Percentiles rank a stretch among this genome's conserved stretches.
These are phyloP conservation scores for Canavalia gladiata DNA, from an alignment of 306 rosid species.

Conservation along the genomic window DNA sequence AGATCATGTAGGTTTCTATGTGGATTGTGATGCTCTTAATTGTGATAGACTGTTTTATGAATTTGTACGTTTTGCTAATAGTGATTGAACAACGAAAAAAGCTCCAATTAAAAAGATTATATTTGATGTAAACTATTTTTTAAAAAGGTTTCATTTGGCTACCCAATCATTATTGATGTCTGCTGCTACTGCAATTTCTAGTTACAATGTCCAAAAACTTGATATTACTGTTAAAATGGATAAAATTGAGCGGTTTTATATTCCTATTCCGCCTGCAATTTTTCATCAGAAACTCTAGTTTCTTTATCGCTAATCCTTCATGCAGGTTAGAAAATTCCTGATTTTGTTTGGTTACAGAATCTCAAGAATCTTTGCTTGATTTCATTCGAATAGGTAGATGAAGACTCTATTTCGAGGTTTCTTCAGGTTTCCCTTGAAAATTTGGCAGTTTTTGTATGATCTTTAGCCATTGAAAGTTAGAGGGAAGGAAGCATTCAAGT, in stretches of 20 bases:
- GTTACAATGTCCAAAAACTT: not conserved
- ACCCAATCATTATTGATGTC: not conserved
- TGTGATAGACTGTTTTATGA: not conserved
- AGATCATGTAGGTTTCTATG: too few species aligned
- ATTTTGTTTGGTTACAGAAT: not conserved
- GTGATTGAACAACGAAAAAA: not conserved
- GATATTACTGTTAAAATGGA: not conserved
- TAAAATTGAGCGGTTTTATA: not conserved
- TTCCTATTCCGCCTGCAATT: not conserved
- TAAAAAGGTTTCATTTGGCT: not conserved
- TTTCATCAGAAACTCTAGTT: not conserved
- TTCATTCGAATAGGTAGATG: not conserved
- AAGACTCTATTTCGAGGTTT: not conserved
- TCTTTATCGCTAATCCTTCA: not conserved
- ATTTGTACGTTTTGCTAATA: not conserved
- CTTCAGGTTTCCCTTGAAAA: not conserved
- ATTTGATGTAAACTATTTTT: not conserved
- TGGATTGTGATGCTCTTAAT: not conserved
- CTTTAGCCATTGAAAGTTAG: not conserved
- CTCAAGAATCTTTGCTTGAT: not conserved
- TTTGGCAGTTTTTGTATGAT: not conserved
- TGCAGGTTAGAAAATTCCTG: not conserved
- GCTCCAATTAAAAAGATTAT: not conserved
- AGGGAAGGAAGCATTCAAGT: not conserved
- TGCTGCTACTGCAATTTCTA: not conserved